Evolutionary conservation across 1,284 basidiomycete species (phyloP).

Genomic region (Moniliophthora roreri): DNA sequence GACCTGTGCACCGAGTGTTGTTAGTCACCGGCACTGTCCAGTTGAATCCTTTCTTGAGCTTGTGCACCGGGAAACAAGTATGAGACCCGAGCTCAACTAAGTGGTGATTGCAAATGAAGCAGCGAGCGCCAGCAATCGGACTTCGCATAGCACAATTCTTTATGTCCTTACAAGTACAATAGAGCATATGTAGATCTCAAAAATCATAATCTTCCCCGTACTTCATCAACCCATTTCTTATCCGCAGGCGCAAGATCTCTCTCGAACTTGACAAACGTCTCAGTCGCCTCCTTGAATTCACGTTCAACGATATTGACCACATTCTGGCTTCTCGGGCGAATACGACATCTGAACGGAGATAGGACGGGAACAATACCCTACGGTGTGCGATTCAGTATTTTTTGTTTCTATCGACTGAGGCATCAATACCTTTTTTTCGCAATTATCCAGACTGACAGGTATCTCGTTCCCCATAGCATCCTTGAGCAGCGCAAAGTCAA

Average conservation of each 20-base stretch:
- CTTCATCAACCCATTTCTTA: not conserved
- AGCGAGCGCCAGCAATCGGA: too few species aligned
- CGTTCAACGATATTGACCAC: conserved; percentile 14
- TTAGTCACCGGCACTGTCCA: too few species aligned
- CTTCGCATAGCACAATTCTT: too few species aligned
- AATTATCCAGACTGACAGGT: conserved; percentile 5
- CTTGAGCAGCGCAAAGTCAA: conserved; percentile 17
- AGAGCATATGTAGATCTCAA: too few species aligned
- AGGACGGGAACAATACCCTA: conserved; percentile 15
- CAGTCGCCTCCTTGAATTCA: conserved; percentile 13
- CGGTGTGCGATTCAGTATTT: not conserved
- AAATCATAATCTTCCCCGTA: not conserved
- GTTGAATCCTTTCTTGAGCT: too few species aligned
- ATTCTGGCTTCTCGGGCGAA: conserved; percentile 12
- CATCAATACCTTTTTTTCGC: not conserved
- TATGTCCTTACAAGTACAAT: too few species aligned
- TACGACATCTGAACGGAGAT: conserved; percentile 15
- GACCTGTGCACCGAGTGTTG: too few species aligned
- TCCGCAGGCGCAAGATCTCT: not conserved
- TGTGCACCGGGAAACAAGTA: too few species aligned
- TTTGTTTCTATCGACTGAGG: not conserved
- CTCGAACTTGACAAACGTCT: conserved; percentile 15
- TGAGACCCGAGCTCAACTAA: too few species aligned
- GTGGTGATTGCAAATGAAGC: too few species aligned
- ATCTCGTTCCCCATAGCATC: conserved; percentile 9